phyloP scores from a whole-genome alignment of 2,329 filamentous ascomycete species.

The Sarocladium oryzae region DNA sequence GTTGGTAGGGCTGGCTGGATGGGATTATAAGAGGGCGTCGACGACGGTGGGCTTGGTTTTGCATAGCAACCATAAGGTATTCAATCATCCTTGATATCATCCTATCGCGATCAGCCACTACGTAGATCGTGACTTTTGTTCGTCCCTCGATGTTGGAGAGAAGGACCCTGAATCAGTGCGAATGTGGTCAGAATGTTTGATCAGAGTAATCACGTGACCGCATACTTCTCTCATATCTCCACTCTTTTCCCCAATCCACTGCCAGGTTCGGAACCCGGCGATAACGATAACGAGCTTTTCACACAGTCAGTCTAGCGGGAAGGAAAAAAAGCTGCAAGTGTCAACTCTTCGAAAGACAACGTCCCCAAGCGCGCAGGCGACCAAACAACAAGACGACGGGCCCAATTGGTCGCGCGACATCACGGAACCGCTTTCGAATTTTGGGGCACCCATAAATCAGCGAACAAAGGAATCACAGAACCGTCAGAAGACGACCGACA shows the following conservation, averaged over 20 bases:
- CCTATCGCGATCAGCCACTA: too few relatives aligned
- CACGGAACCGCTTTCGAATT: background rate
- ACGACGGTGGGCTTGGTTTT: background rate
- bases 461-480: background rate
- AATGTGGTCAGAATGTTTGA: too few relatives aligned
- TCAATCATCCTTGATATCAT: background rate
- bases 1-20: background rate
- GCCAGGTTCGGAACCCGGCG: background rate
- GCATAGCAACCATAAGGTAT: background rate
- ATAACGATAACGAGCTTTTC: slow-evolving; percentile 10
- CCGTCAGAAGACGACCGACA: background rate
- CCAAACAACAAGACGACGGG: background rate
- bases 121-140: too few relatives aligned
- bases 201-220: background rate
- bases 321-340: slow-evolving; percentile 9
- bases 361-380: background rate
- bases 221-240: background rate
- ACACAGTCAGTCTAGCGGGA: slow-evolving; percentile 2
- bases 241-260: background rate
- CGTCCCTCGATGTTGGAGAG: too few relatives aligned
- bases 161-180: too few relatives aligned
- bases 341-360: background rate
- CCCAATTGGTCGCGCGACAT: background rate
- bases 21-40: background rate
- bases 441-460: too few relatives aligned